Conservation (phyloP, 192 early-diverging fungal species). For the Gryganskiella cystojenkinii region DNA sequence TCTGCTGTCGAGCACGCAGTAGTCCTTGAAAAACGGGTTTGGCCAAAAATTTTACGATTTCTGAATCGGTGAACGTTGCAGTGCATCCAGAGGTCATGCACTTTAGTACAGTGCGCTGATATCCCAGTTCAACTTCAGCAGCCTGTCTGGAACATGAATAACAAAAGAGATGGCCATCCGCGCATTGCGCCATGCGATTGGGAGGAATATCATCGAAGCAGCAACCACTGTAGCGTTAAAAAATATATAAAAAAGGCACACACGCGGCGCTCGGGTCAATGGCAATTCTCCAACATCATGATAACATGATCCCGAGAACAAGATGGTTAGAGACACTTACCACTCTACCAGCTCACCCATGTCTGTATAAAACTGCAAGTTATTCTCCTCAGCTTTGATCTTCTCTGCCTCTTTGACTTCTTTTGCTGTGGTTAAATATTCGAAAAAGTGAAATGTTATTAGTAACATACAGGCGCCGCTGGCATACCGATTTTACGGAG, state of each 20-base stretch:
- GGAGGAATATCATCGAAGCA: conserved; percentile 57
- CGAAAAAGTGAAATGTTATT: not conserved
- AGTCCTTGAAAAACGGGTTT: conserved; percentile 53
- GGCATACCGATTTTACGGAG: no score
- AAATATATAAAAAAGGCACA: not conserved
- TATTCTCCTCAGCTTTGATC: conserved; percentile 27
- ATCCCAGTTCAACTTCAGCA: conserved; percentile 62
- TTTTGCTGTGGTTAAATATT: not conserved
- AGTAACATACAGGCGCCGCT: no score
- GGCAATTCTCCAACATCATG: not conserved
- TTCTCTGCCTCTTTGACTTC: conserved; percentile 21
- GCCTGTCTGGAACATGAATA: conserved; percentile 59
- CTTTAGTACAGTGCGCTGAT: conserved; percentile 55
- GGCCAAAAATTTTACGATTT: conserved; percentile 54
- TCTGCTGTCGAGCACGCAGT: conserved; percentile 53
- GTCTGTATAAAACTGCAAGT: conserved; percentile 23
- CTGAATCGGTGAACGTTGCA: conserved; percentile 48
- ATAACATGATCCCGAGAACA: not conserved
- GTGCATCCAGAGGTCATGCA: conserved; percentile 62
- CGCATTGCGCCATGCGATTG: conserved; percentile 58
- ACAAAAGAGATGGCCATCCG: conserved; percentile 69
- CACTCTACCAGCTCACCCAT: conserved; percentile 23
- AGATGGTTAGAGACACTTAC: conserved; percentile 8
- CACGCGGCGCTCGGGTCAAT: not conserved
- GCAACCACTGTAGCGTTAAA: conserved; percentile 50